Evolutionary conservation across 257 asterid species (phyloP).

Genomic region (Nicotiana attenuata): DNA sequence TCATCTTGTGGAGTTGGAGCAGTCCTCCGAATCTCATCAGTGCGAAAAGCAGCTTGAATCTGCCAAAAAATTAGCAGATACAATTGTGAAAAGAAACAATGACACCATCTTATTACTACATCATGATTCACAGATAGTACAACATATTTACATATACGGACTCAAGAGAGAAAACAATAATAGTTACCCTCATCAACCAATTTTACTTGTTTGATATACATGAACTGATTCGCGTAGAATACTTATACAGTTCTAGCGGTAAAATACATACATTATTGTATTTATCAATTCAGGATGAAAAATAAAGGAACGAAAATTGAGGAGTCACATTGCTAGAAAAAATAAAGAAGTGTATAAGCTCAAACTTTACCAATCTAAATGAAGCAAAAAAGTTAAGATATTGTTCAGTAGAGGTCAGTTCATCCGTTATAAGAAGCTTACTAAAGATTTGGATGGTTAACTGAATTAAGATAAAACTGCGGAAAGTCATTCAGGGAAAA

Average conservation of each 20-base stretch:
- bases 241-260: neutral
- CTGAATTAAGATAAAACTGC: neutral
- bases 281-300: neutral
- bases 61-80: neutral
- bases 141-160: neutral
- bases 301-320: neutral
- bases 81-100: neutral
- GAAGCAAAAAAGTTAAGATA: neutral
- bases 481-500: neutral
- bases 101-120: neutral
- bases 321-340: neutral
- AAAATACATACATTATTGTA: neutral
- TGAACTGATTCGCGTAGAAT: neutral
- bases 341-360: neutral
- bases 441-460: neutral
- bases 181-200: neutral
- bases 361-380: neutral
- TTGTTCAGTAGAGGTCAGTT: neutral
- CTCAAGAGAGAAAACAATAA: neutral
- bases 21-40: conserved; percentile 49
- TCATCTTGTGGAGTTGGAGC: conserved; percentile 56
- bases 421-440: neutral
- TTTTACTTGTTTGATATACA: neutral
- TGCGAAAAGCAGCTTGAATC: conserved; percentile 56
- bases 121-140: neutral